Evolutionary conservation across 306 rosid species (phyloP).

Genomic region (Cucumis hystrix): DNA sequence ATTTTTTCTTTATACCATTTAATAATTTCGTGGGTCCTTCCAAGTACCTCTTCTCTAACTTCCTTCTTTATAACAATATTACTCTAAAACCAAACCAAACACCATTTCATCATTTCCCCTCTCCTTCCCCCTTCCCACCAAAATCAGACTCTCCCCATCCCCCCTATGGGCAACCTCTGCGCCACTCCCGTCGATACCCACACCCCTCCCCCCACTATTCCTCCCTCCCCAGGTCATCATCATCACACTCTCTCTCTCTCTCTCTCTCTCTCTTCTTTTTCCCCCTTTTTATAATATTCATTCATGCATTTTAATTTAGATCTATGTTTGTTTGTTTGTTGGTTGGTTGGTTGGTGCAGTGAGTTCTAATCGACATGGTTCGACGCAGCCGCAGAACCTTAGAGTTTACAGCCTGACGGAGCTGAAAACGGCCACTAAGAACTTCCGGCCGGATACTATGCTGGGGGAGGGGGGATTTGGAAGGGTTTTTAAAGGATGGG

Average conservation of each 20-base stretch:
- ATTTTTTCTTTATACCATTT: too few species aligned
- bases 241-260: too few species aligned
- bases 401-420: slow-evolving; percentile 42
- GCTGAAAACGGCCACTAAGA: slow-evolving; percentile 56
- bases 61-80: background rate
- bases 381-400: slow-evolving; percentile 16
- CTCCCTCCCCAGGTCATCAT: background rate
- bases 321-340: too few species aligned
- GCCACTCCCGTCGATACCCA: slow-evolving; percentile 12
- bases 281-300: too few species aligned
- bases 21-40: background rate
- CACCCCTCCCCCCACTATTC: background rate
- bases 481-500: slow-evolving; percentile 83
- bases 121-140: too few species aligned
- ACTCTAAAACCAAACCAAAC: too few species aligned
- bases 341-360: background rate
- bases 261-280: too few species aligned
- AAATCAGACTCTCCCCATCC: background rate
- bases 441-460: slow-evolving; percentile 62
- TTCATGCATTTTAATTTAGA: too few species aligned
- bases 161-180: slow-evolving; percentile 16
- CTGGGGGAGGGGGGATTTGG: slow-evolving; percentile 92
- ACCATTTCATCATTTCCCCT: too few species aligned
- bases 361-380: background rate
- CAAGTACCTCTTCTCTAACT: background rate